A percentile compares a stretch with the other conserved stretches of the same genome.
Evolutionary conservation across 2,329 filamentous ascomycete species (phyloP).

Genomic region (Endocalyx cinctus): DNA sequence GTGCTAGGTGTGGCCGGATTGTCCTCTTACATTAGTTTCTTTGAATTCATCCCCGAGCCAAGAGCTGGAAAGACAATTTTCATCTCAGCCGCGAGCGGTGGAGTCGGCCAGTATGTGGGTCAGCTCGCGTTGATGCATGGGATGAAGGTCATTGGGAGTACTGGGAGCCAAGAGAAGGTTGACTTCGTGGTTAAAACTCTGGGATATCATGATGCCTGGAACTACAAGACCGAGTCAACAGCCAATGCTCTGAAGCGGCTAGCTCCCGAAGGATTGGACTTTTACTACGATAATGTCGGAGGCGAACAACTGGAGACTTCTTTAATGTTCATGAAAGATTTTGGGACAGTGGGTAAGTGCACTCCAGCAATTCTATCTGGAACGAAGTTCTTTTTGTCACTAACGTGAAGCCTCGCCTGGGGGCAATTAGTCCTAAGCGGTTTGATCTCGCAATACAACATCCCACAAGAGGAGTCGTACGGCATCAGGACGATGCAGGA

Average conservation of each 20-base stretch:
- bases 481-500: slow-evolving; percentile 8
- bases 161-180: slow-evolving; percentile 75
- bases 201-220: slow-evolving; percentile 62
- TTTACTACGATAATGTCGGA: slow-evolving; percentile 52
- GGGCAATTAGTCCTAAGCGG: slow-evolving; percentile 6
- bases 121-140: slow-evolving; percentile 81
- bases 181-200: slow-evolving; percentile 55
- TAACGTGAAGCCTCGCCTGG: background rate
- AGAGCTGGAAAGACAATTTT: slow-evolving; percentile 78
- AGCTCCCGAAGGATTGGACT: slow-evolving; percentile 73
- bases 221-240: slow-evolving; percentile 81
- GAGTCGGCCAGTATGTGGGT: slow-evolving; percentile 78
- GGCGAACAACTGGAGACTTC: slow-evolving; percentile 42
- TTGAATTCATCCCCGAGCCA: slow-evolving; percentile 62
- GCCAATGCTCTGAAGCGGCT: slow-evolving; percentile 63
- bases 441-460: slow-evolving; percentile 11
- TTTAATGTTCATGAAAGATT: slow-evolving; percentile 6
- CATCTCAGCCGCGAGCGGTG: slow-evolving; percentile 73
- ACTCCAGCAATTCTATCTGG: no score
- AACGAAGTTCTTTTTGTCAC: no score
- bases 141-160: slow-evolving; percentile 72
- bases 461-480: slow-evolving; percentile 5
- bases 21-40: slow-evolving; percentile 52
- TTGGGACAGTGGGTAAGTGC: slow-evolving; percentile 4
- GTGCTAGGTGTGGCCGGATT: slow-evolving; percentile 36